Evolutionary conservation across 2,329 filamentous ascomycete genomes (phyloP).

Genomic region (Pyricularia sp.): DNA sequence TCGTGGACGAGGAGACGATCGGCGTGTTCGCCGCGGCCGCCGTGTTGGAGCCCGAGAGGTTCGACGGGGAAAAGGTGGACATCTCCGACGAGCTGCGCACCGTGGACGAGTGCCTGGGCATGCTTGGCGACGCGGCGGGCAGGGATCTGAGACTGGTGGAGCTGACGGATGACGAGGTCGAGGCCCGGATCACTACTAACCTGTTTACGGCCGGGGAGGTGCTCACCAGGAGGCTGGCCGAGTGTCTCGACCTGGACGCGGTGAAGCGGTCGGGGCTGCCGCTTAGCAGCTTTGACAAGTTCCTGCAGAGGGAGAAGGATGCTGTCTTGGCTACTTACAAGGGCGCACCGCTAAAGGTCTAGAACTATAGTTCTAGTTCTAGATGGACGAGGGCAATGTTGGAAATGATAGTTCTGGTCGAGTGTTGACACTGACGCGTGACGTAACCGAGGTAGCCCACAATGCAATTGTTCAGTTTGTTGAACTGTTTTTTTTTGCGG

Average conservation of each 20-base stretch:
- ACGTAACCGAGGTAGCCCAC: no score
- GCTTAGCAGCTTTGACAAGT: not conserved
- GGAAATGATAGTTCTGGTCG: not conserved
- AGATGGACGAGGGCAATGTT: no score
- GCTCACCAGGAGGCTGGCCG: not conserved
- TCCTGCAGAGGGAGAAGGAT: not conserved
- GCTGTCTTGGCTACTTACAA: not conserved
- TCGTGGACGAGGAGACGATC: not conserved
- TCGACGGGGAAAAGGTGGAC: not conserved
- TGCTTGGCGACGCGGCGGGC: not conserved
- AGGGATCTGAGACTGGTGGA: not conserved
- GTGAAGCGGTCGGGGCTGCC: not conserved
- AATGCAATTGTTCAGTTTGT: no score
- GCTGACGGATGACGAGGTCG: not conserved
- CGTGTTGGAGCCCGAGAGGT: not conserved
- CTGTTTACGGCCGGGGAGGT: not conserved
- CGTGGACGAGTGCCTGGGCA: not conserved
- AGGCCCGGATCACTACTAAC: not conserved
- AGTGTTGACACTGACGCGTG: no score
- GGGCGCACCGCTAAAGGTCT: not conserved
- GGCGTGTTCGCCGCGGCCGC: not conserved
- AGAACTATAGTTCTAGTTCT: no score
- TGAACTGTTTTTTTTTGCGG: not conserved
- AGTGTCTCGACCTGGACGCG: not conserved
- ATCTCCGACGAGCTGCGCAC: slow-evolving; percentile 1